Base-by-base conservation (phyloP, 2,329 filamentous ascomycete species). In the Endocalyx cinctus region DNA sequence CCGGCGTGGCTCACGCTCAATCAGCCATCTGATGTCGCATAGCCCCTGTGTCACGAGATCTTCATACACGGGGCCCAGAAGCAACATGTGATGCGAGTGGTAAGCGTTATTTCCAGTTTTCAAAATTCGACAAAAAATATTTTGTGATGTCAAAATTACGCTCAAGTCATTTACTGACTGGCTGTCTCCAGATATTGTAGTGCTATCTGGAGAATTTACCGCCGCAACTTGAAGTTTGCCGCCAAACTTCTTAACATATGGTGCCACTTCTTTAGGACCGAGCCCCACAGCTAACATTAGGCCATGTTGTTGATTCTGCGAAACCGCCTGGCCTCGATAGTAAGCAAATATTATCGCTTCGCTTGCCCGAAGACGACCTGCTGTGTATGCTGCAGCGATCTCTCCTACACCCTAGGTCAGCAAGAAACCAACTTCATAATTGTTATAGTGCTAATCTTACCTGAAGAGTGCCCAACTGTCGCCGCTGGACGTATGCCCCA, bases 81-180 rank as follows among this genome's bases (percentile, higher is more conserved):
- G 17, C 4, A 16, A n/a, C 33, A 35, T 35, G 19, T 30, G 27
- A 12, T 35, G 33, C 11, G 33, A 35, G 20, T 35, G 33, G 13
- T 35, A 35, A 8, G 26, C 33, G 5, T 30, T 26, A 2, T 27
- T 27, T 5, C 33, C 33, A 5, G 33, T 35, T 16, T 29, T 15
- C 10, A 31, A 14, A 15, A 19, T 20, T 19, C 29, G n/a, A n/a
- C n/a, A n/a, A n/a, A n/a, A n/a, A n/a, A n/a, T n/a, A n/a, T n/a
- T n/a, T n/a, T n/a, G n/a, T n/a, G n/a, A n/a, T n/a, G n/a, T n/a
- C n/a, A n/a, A n/a, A n/a, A n/a, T n/a, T n/a, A n/a, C n/a, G n/a
- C n/a, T n/a, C n/a, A n/a, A n/a, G n/a, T n/a, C n/a, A n/a, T n/a
- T n/a, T n/a, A n/a, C n/a, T n/a, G n/a, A n/a, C n/a, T n/a, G n/a